Evolutionary conservation across 2,329 filamentous ascomycete genomes (phyloP).

Genomic region (Verticillium klebahnii): DNA sequence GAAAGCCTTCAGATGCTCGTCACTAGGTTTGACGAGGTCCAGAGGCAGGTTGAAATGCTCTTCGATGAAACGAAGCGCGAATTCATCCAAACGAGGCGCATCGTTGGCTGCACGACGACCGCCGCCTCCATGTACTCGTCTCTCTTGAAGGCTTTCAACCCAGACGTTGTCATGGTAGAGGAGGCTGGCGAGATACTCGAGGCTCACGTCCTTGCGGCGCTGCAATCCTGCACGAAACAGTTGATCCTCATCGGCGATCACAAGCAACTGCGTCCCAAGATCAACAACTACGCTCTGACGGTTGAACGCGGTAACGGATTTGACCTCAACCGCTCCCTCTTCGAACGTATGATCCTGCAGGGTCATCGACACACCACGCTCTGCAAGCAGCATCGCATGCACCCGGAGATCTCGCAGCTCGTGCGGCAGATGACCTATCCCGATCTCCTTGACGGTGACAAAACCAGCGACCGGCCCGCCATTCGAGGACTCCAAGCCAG

Average conservation of each 20-base stretch:
- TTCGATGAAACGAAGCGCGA: conserved; percentile 35
- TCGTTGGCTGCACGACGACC: conserved; percentile 70
- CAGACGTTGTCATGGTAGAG: conserved; percentile 62
- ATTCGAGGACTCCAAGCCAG: conserved; percentile 54
- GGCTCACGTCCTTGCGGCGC: conserved; percentile 57
- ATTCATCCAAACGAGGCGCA: conserved; percentile 46
- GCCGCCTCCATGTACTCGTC: conserved; percentile 58
- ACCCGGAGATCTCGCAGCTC: conserved; percentile 60
- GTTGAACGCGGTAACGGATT: conserved; percentile 62
- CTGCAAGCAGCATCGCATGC: conserved; percentile 62
- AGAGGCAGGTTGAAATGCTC: conserved; percentile 36
- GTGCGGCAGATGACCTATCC: conserved; percentile 58
- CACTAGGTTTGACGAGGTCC: conserved; percentile 34
- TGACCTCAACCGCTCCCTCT: conserved; percentile 63
- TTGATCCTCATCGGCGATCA: conserved; percentile 70
- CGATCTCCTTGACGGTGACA: conserved; percentile 48
- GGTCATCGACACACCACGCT: conserved; percentile 51
- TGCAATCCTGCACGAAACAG: conserved; percentile 53
- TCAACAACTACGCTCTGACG: conserved; percentile 54
- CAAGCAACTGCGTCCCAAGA: conserved; percentile 66
- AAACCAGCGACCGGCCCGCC: conserved; percentile 38
- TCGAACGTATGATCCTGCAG: conserved; percentile 60
- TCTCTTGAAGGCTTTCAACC: conserved; percentile 46
- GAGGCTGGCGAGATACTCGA: conserved; percentile 73
- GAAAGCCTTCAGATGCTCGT: conserved; percentile 31